Conservation (phyloP, 495 filamentous ascomycete genomes). For the Gamarada debralockiae region DNA sequence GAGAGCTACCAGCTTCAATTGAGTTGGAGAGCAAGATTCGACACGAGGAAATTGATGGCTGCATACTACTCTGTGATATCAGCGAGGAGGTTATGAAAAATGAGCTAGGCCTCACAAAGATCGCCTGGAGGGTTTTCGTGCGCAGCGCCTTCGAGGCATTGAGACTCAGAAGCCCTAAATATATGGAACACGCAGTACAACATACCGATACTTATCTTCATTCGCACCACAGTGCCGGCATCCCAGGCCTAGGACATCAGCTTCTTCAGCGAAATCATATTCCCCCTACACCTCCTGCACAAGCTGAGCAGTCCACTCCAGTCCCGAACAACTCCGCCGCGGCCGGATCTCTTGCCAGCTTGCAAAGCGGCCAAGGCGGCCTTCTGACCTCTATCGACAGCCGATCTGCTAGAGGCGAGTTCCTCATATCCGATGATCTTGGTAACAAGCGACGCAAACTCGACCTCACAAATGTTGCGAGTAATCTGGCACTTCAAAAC, state of each 20-base stretch:
- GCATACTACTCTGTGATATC: slow-evolving; percentile 51
- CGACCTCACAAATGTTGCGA: background rate
- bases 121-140: slow-evolving; percentile 43
- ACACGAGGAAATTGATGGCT: slow-evolving; percentile 57
- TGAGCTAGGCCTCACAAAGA: slow-evolving; percentile 44
- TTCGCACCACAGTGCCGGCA: too few species aligned
- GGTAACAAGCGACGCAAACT: slow-evolving; percentile 13
- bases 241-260: too few species aligned
- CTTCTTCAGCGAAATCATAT: too few species aligned
- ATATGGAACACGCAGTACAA: slow-evolving; percentile 3
- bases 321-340: too few species aligned
- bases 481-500: background rate
- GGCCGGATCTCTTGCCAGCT: too few species aligned
- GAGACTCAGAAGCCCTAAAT: slow-evolving; percentile 37
- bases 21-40: slow-evolving; percentile 50
- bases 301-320: too few species aligned
- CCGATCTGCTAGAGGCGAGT: background rate
- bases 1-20: slow-evolving; percentile 42
- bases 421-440: background rate
- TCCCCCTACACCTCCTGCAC: too few species aligned
- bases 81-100: slow-evolving; percentile 39
- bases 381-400: background rate
- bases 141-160: slow-evolving; percentile 44
- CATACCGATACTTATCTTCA: too few species aligned
- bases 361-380: background rate